A percentile compares a stretch with the other conserved stretches of the same genome.
Evolutionary conservation across 495 filamentous ascomycete genomes (phyloP).

Genomic region (Darksidea phi): DNA sequence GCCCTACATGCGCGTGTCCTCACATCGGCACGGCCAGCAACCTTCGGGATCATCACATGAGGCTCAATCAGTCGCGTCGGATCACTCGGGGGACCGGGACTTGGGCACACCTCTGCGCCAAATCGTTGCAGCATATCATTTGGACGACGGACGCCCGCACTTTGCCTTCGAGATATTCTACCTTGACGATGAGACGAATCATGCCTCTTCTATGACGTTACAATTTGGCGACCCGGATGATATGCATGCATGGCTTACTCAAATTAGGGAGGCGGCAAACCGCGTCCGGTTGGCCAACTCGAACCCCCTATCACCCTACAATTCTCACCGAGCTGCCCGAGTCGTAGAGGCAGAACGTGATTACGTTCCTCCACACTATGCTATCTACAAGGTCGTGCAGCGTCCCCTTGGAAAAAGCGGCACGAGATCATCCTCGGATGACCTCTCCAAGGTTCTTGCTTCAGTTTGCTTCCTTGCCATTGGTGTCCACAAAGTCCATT

Average conservation of each 20-base stretch:
- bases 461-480: conserved; percentile 82
- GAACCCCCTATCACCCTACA: conserved; percentile 57
- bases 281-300: conserved; percentile 54
- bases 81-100: conserved; percentile 52
- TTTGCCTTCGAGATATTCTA: conserved; percentile 77
- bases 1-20: conserved; percentile 22
- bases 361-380: conserved; percentile 67
- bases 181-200: conserved; percentile 68
- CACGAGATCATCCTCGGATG: conserved; percentile 68
- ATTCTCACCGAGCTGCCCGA: conserved; percentile 63
- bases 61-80: conserved; percentile 50
- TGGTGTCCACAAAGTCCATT: conserved; percentile 76
- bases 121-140: conserved; percentile 72
- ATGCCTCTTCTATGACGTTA: conserved; percentile 61
- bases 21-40: conserved; percentile 43
- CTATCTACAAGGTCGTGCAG: conserved; percentile 82
- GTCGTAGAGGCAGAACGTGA: conserved; percentile 72
- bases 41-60: conserved; percentile 64
- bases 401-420: conserved; percentile 60
- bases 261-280: conserved; percentile 62
- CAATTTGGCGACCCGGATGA: conserved; percentile 73
- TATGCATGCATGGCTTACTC: conserved; percentile 69
- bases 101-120: conserved; percentile 65
- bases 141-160: conserved; percentile 76
- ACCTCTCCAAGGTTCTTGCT: conserved; percentile 69